phyloP scores from a whole-genome alignment of 2,329 filamentous ascomycete species.

The Pseudopithomyces maydicus region DNA sequence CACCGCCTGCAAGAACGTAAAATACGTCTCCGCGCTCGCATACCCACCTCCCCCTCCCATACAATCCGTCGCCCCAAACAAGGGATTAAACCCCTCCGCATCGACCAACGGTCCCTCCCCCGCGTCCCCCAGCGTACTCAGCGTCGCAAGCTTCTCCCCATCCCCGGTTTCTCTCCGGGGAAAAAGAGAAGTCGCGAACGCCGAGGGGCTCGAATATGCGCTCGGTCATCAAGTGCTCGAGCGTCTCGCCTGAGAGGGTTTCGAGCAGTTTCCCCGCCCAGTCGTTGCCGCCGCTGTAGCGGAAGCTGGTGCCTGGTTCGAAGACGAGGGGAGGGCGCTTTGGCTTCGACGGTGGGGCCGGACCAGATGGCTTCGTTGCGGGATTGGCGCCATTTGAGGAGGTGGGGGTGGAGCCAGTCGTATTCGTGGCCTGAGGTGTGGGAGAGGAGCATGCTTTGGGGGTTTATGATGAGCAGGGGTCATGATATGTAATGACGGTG shows the following conservation, averaged over 20 bases:
- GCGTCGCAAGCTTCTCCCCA: conserved; percentile 11
- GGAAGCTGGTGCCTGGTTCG: conserved; percentile 65
- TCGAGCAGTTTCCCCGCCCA: conserved; percentile 54
- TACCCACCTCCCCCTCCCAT: conserved; percentile 10
- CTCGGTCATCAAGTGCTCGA: conserved; percentile 50
- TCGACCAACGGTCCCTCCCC: conserved; percentile 4
- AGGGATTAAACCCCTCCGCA: conserved; percentile 6
- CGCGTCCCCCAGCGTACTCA: conserved; percentile 10
- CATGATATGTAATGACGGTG: too few relatives aligned
- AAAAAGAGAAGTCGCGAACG: conserved; percentile 58
- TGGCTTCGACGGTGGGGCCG: conserved; percentile 55
- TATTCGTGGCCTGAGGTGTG: conserved; percentile 55
- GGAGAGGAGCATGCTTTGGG: conserved; percentile 36
- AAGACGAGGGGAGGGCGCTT: conserved; percentile 58
- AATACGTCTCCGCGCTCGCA: conserved; percentile 10
- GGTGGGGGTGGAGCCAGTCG: conserved; percentile 50
- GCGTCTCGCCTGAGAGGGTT: conserved; percentile 43
- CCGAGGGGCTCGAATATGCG: conserved; percentile 50
- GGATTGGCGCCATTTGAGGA: conserved; percentile 42
- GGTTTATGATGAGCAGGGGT: too few relatives aligned
- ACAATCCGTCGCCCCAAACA: conserved; percentile 11
- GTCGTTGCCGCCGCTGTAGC: conserved; percentile 56
- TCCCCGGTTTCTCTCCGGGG: conserved; percentile 38
- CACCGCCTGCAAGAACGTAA: conserved; percentile 13
- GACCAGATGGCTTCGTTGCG: conserved; percentile 41